These are phyloP conservation scores for Plasmodium cynomolgi DNA, from an alignment of 169 alveolate species.

Conservation along the genomic window DNA sequence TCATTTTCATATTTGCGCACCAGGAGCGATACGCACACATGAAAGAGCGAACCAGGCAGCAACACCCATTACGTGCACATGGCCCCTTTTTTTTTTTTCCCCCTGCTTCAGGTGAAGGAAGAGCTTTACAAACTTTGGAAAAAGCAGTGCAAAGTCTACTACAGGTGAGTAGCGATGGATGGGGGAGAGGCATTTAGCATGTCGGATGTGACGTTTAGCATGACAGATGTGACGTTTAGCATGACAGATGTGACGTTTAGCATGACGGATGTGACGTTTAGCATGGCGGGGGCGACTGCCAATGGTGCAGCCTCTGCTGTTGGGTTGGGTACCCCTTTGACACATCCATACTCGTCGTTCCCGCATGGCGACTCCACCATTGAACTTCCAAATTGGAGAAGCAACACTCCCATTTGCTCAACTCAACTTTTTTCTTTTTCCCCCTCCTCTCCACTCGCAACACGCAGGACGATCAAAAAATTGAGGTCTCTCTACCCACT, in stretches of 20 bases:
- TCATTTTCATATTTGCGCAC: not conserved
- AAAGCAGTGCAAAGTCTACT: constrained; percentile 58
- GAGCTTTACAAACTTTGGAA: constrained; percentile 62
- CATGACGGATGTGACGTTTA: too few species aligned
- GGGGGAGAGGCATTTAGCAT: not conserved
- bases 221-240: too few species aligned
- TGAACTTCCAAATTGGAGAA: too few species aligned
- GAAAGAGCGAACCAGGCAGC: not conserved
- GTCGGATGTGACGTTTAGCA: too few species aligned
- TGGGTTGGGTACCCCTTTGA: not conserved
- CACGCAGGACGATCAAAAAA: constrained; percentile 17
- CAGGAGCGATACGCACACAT: too few species aligned
- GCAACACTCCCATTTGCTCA: not conserved
- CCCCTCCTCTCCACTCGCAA: not conserved
- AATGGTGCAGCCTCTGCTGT: not conserved
- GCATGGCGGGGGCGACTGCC: not conserved
- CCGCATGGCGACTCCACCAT: not conserved
- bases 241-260: too few species aligned
- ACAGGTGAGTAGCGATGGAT: constrained; percentile 34
- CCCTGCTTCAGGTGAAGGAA: constrained; percentile 44
- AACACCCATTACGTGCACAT: not conserved
- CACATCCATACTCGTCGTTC: not conserved
- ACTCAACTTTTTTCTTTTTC: not conserved
- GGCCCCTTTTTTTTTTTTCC: not conserved
- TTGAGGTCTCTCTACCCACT: constrained; percentile 19